Base-by-base conservation (phyloP, 2,329 filamentous ascomycete species). In the Didymella glomerata region DNA sequence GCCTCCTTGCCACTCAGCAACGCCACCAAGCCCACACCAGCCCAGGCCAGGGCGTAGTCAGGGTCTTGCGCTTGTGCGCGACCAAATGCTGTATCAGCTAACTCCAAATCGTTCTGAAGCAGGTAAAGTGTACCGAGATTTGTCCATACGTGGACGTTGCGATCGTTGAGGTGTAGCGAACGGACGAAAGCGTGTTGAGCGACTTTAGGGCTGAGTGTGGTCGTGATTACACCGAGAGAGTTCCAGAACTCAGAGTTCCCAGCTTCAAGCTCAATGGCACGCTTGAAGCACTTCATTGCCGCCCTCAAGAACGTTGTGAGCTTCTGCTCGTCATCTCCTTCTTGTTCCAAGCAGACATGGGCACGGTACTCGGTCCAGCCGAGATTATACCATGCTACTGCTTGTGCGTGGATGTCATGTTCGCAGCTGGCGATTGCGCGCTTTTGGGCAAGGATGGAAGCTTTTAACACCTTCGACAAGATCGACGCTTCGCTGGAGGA, bases 241-340 rank as follows among this genome's bases (percentile, higher is more conserved):
- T 98, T 98, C 95, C 95, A 99, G 76, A 98, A 98, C 67, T 98
- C 94, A 0, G 92, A 83, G 72, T 98, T 99, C 50, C 93, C 91
- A 7, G 93, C 91, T 77, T 99, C 96, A 1, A 97, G 83, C 77
- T 98, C 95, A 65, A 99, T 99, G 1, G 95, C 91, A 44, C 92
- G 86, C 79, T 99, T 99, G 84, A 99, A 98, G 69, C 92, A 95
- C 54, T 89, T 86, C 63, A 98, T 90, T 1, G 95, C 86, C 7
- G 93, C 89, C 75, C 90, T 93, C 46, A 95, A 82, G 66, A 92
- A 93, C 66, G 84, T 85, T 69, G 84, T 89, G 69, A 87, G 88
- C 10, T 64, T 64, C 18, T 64, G 54, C 4, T 64, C 64, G n/a
- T 67, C 49, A 1, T 64, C 48, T 2, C 48, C 55, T 50, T 76